These are phyloP conservation scores for Macaranga tanarius DNA, from an alignment of 441 rosid species.

Conservation along the genomic window DNA sequence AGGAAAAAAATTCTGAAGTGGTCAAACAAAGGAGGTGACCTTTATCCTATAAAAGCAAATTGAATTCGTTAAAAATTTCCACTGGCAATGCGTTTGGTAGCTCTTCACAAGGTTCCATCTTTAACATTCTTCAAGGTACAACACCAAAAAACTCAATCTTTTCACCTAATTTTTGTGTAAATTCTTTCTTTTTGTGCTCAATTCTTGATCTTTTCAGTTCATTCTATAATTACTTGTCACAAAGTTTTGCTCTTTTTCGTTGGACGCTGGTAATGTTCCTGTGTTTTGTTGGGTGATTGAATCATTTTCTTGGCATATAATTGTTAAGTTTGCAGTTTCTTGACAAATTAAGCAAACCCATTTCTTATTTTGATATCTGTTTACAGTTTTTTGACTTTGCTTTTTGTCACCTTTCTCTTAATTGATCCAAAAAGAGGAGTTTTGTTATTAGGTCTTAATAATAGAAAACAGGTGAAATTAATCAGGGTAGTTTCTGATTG, in stretches of 20 bases:
- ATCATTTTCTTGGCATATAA: constrained; percentile 7
- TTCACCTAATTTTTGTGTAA: not conserved
- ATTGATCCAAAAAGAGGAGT: not conserved
- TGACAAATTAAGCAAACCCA: constrained; percentile 1
- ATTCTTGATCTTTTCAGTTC: not conserved
- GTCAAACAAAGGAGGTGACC: not conserved
- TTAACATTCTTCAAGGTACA: constrained; percentile 6
- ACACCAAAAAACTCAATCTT: not conserved
- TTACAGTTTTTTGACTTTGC: not conserved
- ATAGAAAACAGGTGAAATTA: not conserved
- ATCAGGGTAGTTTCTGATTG: not conserved
- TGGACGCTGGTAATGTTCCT: not conserved
- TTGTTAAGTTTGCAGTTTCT: not conserved
- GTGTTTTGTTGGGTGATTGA: not conserved
- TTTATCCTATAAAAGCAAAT: not conserved
- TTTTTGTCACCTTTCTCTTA: not conserved
- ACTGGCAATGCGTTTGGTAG: constrained; percentile 6
- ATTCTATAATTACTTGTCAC: not conserved
- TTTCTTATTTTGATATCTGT: not conserved
- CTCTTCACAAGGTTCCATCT: constrained; percentile 2
- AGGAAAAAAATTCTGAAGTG: not conserved
- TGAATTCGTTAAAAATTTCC: not conserved
- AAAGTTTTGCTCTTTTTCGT: not conserved
- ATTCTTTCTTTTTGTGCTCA: not conserved
- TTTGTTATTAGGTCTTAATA: not conserved